Conservation (phyloP, 257 asterid genomes). For the Rauvolfia tetraphylla region DNA sequence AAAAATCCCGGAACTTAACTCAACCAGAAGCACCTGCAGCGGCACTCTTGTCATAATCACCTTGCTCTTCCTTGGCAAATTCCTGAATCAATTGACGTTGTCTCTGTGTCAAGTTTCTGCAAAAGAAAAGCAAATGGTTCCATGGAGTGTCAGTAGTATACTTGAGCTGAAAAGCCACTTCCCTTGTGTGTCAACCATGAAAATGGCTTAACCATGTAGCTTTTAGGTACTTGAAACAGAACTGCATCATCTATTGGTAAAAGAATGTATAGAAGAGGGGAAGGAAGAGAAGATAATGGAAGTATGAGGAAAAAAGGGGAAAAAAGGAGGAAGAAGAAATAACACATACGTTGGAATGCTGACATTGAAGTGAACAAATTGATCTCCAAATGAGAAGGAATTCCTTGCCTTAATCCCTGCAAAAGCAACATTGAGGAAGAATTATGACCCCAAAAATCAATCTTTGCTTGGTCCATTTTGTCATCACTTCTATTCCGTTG, state of each 20-base stretch:
- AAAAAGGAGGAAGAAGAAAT: neutral
- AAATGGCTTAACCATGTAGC: neutral
- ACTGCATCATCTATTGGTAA: neutral
- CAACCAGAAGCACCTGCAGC: conserved; percentile 77
- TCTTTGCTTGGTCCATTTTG: neutral
- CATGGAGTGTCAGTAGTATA: neutral
- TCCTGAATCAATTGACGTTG: conserved; percentile 73
- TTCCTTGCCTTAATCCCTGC: conserved; percentile 79
- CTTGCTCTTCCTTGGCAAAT: conserved; percentile 64
- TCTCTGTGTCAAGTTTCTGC: conserved; percentile 63
- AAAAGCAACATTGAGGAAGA: conserved; percentile 13
- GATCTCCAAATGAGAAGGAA: conserved; percentile 72
- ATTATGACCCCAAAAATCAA: neutral
- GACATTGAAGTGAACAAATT: conserved; percentile 87
- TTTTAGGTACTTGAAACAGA: neutral
- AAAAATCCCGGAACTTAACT: neutral
- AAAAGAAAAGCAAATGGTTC: conserved; percentile 8
- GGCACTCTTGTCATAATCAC: conserved; percentile 45
- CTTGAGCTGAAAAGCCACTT: neutral
- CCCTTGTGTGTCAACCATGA: neutral
- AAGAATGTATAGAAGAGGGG: neutral
- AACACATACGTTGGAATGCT: conserved; percentile 79
- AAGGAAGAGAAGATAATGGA: neutral
- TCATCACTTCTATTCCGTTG: neutral
- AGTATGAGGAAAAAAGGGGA: no score